These are phyloP conservation scores for Cyberlindnera mississippiensis DNA, from an alignment of 805 yeast species.

Conservation along the genomic window DNA sequence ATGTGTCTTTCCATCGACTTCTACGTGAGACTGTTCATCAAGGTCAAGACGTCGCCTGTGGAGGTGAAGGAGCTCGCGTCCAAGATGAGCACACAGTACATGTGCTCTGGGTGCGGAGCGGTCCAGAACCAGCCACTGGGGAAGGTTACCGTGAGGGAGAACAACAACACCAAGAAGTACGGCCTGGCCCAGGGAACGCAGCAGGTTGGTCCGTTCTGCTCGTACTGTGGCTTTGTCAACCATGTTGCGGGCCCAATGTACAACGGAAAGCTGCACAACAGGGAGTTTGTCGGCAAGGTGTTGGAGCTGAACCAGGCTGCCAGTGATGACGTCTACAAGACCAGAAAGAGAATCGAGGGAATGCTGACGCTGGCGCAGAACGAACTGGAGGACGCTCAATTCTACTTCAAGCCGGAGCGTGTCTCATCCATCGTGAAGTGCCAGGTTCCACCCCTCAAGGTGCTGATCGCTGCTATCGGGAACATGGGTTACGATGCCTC, in stretches of 20 bases:
- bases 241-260: slow-evolving; percentile 97
- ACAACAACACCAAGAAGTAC: slow-evolving; percentile 44
- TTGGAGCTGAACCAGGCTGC: slow-evolving; percentile 50
- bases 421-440: slow-evolving; percentile 72
- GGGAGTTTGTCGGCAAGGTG: slow-evolving; percentile 60
- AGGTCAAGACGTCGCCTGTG: slow-evolving; percentile 73
- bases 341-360: slow-evolving; percentile 82
- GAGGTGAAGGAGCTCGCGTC: slow-evolving; percentile 77
- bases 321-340: slow-evolving; percentile 61
- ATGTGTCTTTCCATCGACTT: slow-evolving; percentile 86
- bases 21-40: slow-evolving; percentile 81
- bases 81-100: slow-evolving; percentile 71
- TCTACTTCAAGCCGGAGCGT: slow-evolving; percentile 79
- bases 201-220: slow-evolving; percentile 52
- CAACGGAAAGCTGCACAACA: slow-evolving; percentile 74
- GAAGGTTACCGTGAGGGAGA: slow-evolving; percentile 39
- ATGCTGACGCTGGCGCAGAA: slow-evolving; percentile 81
- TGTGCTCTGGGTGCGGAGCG: slow-evolving; percentile 86
- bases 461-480: slow-evolving; percentile 74
- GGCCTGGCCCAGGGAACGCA: slow-evolving; percentile 65
- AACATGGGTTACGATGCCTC: slow-evolving; percentile 81
- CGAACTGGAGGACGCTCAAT: slow-evolving; percentile 64
- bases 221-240: slow-evolving; percentile 62
- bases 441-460: slow-evolving; percentile 76
- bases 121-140: slow-evolving; percentile 74